Conservation (phyloP, 129 eudicot species). For the Tagetes patula region DNA sequence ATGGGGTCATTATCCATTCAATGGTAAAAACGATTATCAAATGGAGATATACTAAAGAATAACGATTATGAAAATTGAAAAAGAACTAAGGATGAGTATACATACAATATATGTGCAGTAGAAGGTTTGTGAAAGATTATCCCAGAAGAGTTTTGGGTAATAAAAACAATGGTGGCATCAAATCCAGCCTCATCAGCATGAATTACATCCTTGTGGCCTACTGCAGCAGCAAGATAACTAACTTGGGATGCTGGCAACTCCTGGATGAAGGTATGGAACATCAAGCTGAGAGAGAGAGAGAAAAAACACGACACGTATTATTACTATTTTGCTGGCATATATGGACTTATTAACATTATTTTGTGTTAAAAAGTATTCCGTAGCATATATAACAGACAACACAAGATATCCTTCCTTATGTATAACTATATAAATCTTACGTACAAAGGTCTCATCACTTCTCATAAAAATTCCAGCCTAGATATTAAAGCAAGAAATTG, state of each 20-base stretch:
- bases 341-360: not conserved
- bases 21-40: not conserved
- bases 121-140: not conserved
- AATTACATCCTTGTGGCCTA: not conserved
- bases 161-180: not conserved
- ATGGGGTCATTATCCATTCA: not conserved
- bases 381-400: not conserved
- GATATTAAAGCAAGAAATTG: not conserved
- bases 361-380: not conserved
- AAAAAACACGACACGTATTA: not conserved
- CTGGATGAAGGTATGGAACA: not conserved
- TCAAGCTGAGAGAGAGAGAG: not conserved
- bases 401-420: not conserved
- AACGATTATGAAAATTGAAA: not conserved
- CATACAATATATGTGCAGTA: not conserved
- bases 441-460: not conserved
- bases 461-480: not conserved
- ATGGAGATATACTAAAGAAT: not conserved
- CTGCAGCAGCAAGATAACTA: not conserved
- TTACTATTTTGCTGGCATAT: not conserved
- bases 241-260: not conserved
- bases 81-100: not conserved
- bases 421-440: not conserved
- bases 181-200: not conserved
- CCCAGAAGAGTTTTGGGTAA: not conserved